Evolutionary conservation across 2,329 filamentous ascomycete species (phyloP).

Genomic region (Nothomitra cinnamomea): DNA sequence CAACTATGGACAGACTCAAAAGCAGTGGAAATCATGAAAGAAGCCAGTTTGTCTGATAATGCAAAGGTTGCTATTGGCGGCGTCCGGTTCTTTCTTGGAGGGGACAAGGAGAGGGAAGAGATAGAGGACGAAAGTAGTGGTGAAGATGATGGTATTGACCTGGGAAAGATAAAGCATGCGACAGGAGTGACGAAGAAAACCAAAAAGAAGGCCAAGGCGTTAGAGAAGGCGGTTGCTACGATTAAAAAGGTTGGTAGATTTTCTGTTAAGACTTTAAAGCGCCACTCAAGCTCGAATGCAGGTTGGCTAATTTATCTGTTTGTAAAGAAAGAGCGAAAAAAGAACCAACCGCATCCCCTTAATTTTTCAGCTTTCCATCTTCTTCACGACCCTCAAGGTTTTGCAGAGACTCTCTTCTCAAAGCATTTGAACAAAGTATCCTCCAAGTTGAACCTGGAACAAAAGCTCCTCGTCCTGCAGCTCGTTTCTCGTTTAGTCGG

Average conservation of each 20-base stretch:
- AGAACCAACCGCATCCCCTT: constrained; percentile 67
- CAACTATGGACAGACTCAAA: constrained; percentile 93
- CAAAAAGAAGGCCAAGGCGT: constrained; percentile 64
- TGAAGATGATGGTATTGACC: constrained; percentile 57
- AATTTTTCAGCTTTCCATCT: constrained; percentile 96
- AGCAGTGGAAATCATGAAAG: constrained; percentile 96
- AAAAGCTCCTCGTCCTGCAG: constrained; percentile 78
- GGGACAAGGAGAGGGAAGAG: constrained; percentile 90
- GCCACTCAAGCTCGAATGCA: neutral
- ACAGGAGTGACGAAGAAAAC: constrained; percentile 91
- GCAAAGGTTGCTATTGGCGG: constrained; percentile 82
- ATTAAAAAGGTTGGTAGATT: constrained; percentile 40
- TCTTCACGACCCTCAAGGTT: constrained; percentile 84
- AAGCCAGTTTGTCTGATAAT: constrained; percentile 74
- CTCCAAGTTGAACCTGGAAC: constrained; percentile 70
- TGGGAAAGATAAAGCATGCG: constrained; percentile 70
- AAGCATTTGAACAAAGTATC: constrained; percentile 83
- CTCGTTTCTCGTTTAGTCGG: constrained; percentile 82
- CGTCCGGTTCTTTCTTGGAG: constrained; percentile 86
- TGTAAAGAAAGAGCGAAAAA: constrained; percentile 57
- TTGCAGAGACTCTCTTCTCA: constrained; percentile 74
- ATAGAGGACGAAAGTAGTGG: constrained; percentile 77
- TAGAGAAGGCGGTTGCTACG: constrained; percentile 67
- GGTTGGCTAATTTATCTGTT: neutral
- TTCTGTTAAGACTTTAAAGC: neutral